phyloP scores from a whole-genome alignment of 2,329 filamentous ascomycete genomes.

The Paracorniculantispora psalliotae region DNA sequence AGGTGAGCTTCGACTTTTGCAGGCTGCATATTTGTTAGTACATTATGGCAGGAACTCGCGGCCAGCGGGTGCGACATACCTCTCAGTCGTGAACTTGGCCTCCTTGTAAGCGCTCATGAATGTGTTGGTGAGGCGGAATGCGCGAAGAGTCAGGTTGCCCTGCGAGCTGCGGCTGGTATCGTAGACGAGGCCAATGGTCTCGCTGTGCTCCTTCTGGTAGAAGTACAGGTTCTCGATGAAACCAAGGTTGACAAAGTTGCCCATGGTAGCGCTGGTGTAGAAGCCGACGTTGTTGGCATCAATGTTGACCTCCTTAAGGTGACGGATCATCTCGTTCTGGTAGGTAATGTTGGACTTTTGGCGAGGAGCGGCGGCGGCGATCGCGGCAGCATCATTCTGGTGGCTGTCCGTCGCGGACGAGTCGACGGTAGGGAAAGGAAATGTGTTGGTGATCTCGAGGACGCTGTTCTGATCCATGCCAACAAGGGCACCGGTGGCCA shows the following conservation, averaged over 20 bases:
- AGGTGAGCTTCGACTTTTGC: conserved; percentile 88
- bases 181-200: conserved; percentile 83
- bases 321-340: conserved; percentile 95
- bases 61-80: conserved; percentile 48
- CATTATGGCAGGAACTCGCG: neutral
- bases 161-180: conserved; percentile 94
- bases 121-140: conserved; percentile 79
- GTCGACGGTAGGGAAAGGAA: conserved; percentile 86
- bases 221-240: conserved; percentile 97
- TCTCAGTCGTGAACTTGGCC: conserved; percentile 94
- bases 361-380: conserved; percentile 82
- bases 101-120: conserved; percentile 95
- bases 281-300: conserved; percentile 97
- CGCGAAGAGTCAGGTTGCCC: conserved; percentile 81
- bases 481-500: conserved; percentile 83
- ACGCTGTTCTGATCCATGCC: conserved; percentile 82
- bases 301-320: conserved; percentile 93
- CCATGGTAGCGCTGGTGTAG: conserved; percentile 98
- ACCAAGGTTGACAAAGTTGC: conserved; percentile 92
- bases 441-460: conserved; percentile 90
- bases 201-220: conserved; percentile 94
- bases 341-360: conserved; percentile 86
- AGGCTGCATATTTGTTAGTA: conserved; percentile 51
- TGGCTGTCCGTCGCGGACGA: conserved; percentile 63
- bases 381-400: conserved; percentile 68